A percentile compares a stretch with the other conserved stretches of the same genome.
These are phyloP conservation scores for Annulohypoxylon nitens DNA, from an alignment of 495 filamentous ascomycete species.

Conservation along the genomic window DNA sequence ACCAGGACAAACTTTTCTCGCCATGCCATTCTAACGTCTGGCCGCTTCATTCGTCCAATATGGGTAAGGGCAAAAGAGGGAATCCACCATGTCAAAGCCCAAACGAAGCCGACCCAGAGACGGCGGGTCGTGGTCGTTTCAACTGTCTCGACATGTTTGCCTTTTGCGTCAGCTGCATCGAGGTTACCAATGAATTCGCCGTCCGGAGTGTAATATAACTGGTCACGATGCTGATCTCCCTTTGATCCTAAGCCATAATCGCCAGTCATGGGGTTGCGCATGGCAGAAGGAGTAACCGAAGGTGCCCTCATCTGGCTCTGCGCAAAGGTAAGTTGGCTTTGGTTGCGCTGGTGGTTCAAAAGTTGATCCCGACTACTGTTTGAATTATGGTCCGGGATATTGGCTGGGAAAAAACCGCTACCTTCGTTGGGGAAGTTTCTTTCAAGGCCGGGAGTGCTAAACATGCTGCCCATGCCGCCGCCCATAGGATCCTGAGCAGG, in stretches of 20 bases:
- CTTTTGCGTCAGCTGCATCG: conserved; percentile 81
- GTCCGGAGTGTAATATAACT: conserved; percentile 76
- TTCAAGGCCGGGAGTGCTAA: conserved; percentile 64
- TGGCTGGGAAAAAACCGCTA: conserved; percentile 79
- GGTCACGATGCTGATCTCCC: conserved; percentile 81
- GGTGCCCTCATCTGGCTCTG: conserved; percentile 69
- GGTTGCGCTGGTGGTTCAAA: conserved; percentile 68
- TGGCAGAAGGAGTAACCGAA: conserved; percentile 79
- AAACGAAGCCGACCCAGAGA: conserved; percentile 83
- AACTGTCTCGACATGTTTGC: conserved; percentile 81
- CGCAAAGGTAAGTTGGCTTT: conserved; percentile 70
- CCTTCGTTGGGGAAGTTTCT: conserved; percentile 73
- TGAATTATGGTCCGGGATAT: conserved; percentile 69
- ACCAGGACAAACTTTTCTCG: conserved; percentile 91
- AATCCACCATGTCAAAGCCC: conserved; percentile 94
- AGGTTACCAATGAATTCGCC: conserved; percentile 67
- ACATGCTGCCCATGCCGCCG: conserved; percentile 63
- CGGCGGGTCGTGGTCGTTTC: conserved; percentile 72
- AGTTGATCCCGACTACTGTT: conserved; percentile 80
- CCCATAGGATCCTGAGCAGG: conserved; percentile 58
- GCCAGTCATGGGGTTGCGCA: conserved; percentile 73
- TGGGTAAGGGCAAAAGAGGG: conserved; percentile 85
- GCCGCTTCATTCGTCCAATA: conserved; percentile 95
- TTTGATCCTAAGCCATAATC: conserved; percentile 90
- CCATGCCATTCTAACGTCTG: conserved; percentile 97